Evolutionary conservation across 345 rosid species (phyloP), one percentile per base, ranked within the genome.

Genomic region (Ailanthus altissimus): DNA sequence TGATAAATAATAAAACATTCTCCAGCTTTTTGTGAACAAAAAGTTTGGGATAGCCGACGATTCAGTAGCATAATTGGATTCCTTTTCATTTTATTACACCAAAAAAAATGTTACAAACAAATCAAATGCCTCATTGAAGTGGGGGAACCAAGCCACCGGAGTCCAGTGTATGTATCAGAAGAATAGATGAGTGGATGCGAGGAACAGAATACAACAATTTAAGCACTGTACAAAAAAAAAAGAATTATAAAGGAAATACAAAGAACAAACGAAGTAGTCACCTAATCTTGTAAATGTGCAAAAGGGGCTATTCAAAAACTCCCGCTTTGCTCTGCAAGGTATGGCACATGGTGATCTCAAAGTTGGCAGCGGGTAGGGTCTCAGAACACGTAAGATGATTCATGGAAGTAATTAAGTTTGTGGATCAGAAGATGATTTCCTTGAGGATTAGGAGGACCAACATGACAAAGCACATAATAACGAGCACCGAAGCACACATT

Each of bases 401-500:
- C 67, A 50, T 11, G 42, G 57, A 57, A 74, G 62, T 57, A 38
- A 16, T n/a, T 63, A 26, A 26, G 68, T 51, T 45, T 20, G 62
- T 45, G 12, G 75, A 25, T 95, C 93, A 94, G 28, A 94, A 90
- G 59, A 94, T 21, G 67, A 90, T 86, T 75, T 84, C 88, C 87
- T 94, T 94, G 70, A 97, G 89, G 85, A 97, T 85, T 69, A 97
- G 88, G 73, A 97, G 97, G 71, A 89, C 81, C 80, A 97, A 81
- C 99, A 97, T 94, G 85, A 92, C 59, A 84, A 91, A 88, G 89
- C 99, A 97, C 93, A 97, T 91, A 42, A 97, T 88, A 54, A 94
- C 90, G 7, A 97, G 97, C 38, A 86, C 93, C 0, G 97, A 77
- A 3, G 96, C 98, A 47, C 98, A 97, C 92, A 86, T 97, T 75